Evolutionary conservation across 2,329 filamentous ascomycete species (phyloP), one percentile per base, ranked within the genome.

Genomic region (Clarireedia paspali): DNA sequence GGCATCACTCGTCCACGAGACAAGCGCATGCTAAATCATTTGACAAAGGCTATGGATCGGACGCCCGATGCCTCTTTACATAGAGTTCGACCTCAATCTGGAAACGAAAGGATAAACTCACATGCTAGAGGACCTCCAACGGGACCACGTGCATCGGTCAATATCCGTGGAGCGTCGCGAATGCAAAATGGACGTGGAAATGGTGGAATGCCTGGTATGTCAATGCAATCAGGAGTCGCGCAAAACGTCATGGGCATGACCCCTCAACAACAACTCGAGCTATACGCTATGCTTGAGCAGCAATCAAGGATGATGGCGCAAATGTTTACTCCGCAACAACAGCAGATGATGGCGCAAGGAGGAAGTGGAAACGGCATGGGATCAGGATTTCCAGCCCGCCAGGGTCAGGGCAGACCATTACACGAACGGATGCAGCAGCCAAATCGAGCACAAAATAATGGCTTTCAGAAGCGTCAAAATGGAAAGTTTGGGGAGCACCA

Each of bases 291-390:
- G 74, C 81, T 94, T 61, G 89, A 95, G 71, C 88, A 95, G 68
- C 89, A 95, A 67, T 89, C 88, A 50, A 83, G 87, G 58, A 88
- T 95, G 82, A 90, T 96, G 82, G 82, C 83, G 54, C 86, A 91
- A 65, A 77, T 89, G 65, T 66, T 70, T 39, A 62, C 64, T 47
- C 65, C 67, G 44, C 79, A 84, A 63, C 80, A 83, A 64, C 57
- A 62, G 46, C 55, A 54, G 30, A 49, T 54, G 51, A 49, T 59
- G 52, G 26, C 45, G 36, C 56, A 52, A 45, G 50, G 56, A 39
- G 44, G 51, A 54, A 81, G 80, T 69, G 77, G 75, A 6, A 80
- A 80, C 39, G 76, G 40, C 24, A 46, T 57, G 74, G 78, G 2
- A 76, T 74, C 23, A 73, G 80, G 61, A 79, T 56, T 56, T 10